Base-by-base conservation (phyloP, 2,329 filamentous ascomycete genomes). In the Microdochium bolleyi region DNA sequence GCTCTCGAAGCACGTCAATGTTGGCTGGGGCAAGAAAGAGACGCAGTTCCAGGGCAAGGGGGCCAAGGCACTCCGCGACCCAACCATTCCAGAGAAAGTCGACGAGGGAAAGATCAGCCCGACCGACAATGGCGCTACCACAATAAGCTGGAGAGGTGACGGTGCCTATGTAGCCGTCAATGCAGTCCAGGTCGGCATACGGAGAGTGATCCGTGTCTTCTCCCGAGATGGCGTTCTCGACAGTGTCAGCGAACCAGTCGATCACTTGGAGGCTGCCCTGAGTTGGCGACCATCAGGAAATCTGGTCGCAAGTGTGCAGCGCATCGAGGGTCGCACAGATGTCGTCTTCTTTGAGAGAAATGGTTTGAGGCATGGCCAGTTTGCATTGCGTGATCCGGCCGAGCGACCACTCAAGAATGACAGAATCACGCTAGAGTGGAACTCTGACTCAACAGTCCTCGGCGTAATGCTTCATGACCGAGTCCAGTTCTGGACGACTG, bases 11-110 rank as follows among this genome's bases (percentile, higher is more conserved):
- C 92, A 96, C 73, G 94, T 96, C 53, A 95, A 91, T 21, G 92
- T 99, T 22, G 94, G 94, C 50, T 99, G 94, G 94, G 94, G 94
- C 55, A 97, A 97, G 74, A 90, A 88, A 66, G 94, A 99, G 71
- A 99, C 94, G 0, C 94, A 99, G 67, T 99, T 99, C 68, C 89
- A 96, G 64, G 94, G 94, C 50, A 90, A 89, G 62, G 84, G 92
- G 56, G 92, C 92, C 53, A 84, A 83, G 71, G 91, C 91, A 21
- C 75, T 97, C 58, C 82, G 89, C 52, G 94, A 99, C 68, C 94
- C 94, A 16, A 99, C 94, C 10, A 89, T 99, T 59, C 94, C 94
- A 0, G 92, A 97, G 67, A 89, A 86, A 65, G 81, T 96, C 19
- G 94, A 97, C 62, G 83, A 92, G 64, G 94, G 94, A 41, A 73